These are phyloP conservation scores for Mucor saturninus DNA, from an alignment of 371 early-diverging fungal species.

Conservation along the genomic window DNA sequence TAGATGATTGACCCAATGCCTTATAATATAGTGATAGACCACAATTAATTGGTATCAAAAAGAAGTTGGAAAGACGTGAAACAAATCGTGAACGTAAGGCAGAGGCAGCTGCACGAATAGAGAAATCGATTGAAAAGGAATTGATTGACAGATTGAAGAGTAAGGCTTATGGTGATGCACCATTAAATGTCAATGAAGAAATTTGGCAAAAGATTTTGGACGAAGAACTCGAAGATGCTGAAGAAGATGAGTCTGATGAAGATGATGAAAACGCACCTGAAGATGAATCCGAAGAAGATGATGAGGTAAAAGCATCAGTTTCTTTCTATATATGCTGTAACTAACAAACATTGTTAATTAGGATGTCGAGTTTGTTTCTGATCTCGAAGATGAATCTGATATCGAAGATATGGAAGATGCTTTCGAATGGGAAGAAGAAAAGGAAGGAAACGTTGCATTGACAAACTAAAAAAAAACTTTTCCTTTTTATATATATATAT, in stretches of 20 bases:
- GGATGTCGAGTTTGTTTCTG: constrained; percentile 38
- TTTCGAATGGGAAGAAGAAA: constrained; percentile 41
- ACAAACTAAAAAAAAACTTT: constrained; percentile 13
- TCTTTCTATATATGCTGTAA: not conserved
- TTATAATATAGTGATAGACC: constrained; percentile 52
- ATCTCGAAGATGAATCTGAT: constrained; percentile 44
- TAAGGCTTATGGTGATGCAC: constrained; percentile 93
- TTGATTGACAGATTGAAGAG: constrained; percentile 92
- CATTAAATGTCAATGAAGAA: constrained; percentile 87
- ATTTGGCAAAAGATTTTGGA: constrained; percentile 83
- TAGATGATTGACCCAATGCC: not conserved
- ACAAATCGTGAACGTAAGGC: constrained; percentile 91
- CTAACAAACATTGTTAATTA: constrained; percentile 11
- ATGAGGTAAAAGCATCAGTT: constrained; percentile 41
- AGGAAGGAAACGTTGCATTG: constrained; percentile 28
- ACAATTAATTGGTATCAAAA: constrained; percentile 87
- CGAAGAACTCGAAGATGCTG: constrained; percentile 69
- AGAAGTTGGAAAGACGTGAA: constrained; percentile 95
- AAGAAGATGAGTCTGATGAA: constrained; percentile 78
- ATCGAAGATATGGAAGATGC: constrained; percentile 42
- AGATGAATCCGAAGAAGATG: constrained; percentile 55
- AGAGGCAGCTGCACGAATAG: constrained; percentile 93
- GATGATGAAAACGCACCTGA: constrained; percentile 66
- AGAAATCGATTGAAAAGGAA: constrained; percentile 97
- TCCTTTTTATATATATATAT: not conserved